A percentile compares a stretch with the other conserved stretches of the same genome.
These are phyloP conservation scores for Alternaria sp. DNA, from an alignment of 2,329 filamentous ascomycete species.

Conservation along the genomic window DNA sequence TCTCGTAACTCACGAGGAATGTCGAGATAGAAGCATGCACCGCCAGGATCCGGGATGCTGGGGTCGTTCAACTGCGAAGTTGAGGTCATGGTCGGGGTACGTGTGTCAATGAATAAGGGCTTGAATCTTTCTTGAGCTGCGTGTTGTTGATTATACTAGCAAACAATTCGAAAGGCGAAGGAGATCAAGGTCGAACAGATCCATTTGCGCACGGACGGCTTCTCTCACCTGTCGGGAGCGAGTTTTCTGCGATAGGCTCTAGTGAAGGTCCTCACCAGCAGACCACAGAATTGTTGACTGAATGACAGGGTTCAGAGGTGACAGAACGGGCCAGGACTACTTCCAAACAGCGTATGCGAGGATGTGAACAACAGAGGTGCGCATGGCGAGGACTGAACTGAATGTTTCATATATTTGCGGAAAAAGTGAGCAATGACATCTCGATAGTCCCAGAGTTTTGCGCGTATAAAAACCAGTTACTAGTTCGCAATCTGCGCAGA, in stretches of 20 bases:
- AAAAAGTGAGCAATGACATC: not conserved
- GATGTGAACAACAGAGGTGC: not conserved
- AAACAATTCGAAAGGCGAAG: not conserved
- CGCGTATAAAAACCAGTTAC: not conserved
- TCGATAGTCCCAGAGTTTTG: not conserved
- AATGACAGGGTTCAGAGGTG: too few relatives aligned
- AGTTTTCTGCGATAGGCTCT: not conserved
- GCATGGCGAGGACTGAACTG: not conserved
- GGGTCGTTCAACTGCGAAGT: not conserved
- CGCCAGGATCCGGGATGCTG: not conserved
- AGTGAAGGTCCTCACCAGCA: not conserved
- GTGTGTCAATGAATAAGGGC: not conserved
- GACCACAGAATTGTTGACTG: not conserved
- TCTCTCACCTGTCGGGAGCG: not conserved
- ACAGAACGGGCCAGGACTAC: not conserved
- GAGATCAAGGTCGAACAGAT: not conserved
- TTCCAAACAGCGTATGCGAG: not conserved
- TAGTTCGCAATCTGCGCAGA: not conserved
- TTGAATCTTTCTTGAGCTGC: not conserved
- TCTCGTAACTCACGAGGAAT: not conserved
- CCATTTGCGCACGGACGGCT: not conserved
- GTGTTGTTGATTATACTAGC: not conserved
- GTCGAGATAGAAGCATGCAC: not conserved
- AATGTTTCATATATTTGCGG: not conserved
- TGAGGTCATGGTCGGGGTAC: not conserved